Percentiles rank a stretch among this genome's conserved stretches.
These are phyloP conservation scores for Acanthamoeba healyi DNA, from an alignment of 208 protist genomes.

Conservation along the genomic window DNA sequence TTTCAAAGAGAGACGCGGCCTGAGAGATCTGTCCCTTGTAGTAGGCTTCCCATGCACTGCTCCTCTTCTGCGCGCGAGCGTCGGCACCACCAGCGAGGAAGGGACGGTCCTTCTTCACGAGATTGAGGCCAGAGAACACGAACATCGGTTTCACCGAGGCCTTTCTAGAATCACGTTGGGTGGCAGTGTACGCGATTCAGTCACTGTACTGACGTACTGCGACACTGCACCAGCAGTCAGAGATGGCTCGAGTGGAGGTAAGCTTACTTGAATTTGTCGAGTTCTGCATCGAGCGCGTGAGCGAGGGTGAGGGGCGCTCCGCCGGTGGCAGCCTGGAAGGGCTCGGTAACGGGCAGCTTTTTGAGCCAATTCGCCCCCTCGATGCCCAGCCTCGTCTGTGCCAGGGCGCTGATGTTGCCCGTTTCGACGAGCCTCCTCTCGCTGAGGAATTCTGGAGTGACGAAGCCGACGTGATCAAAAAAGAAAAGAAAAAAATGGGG, in stretches of 20 bases:
- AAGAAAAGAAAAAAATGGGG: too few relatives aligned
- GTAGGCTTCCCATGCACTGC: slow-evolving; percentile 2
- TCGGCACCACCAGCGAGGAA: neutral
- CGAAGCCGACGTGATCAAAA: neutral
- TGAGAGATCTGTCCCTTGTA: slow-evolving; percentile 57
- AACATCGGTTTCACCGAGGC: slow-evolving; percentile 11
- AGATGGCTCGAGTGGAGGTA: too few relatives aligned
- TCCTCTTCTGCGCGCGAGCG: neutral
- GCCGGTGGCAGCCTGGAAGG: neutral
- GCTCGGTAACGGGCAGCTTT: slow-evolving; percentile 4
- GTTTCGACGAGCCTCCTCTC: slow-evolving; percentile 31
- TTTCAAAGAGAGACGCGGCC: slow-evolving; percentile 28
- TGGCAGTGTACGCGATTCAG: neutral
- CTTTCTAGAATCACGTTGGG: neutral
- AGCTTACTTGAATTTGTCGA: slow-evolving; percentile 6
- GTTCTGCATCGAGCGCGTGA: neutral
- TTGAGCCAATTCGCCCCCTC: neutral
- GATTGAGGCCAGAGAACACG: slow-evolving; percentile 25
- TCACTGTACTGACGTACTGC: too few relatives aligned
- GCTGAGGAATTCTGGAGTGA: neutral
- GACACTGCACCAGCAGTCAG: neutral
- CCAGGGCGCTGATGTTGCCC: slow-evolving; percentile 27
- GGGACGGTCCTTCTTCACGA: slow-evolving; percentile 30
- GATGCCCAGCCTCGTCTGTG: slow-evolving; percentile 17
- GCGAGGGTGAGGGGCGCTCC: slow-evolving; percentile 7